Conservation (phyloP, 805 yeast genomes). For the Candida verbasci region DNA sequence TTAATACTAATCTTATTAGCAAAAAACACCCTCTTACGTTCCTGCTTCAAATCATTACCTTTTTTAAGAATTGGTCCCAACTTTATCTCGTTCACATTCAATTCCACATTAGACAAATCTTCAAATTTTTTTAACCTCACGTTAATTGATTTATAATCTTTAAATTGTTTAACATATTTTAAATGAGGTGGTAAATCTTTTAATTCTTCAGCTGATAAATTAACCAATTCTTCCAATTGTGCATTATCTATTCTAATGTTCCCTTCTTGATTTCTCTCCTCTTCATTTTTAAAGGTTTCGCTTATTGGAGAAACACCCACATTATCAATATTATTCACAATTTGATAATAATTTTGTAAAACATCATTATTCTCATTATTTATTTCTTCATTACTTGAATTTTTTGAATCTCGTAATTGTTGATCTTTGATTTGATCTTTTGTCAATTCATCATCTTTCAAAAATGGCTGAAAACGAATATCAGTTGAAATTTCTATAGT, state of each 20-base stretch:
- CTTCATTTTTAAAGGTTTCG: too few species aligned
- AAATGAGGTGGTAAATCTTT: conserved; percentile 28
- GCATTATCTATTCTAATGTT: conserved; percentile 18
- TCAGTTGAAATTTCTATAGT: not conserved
- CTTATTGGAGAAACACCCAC: too few species aligned
- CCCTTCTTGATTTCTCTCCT: conserved; percentile 10
- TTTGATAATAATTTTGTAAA: conserved; percentile 12
- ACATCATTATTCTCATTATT: conserved; percentile 30
- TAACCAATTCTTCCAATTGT: conserved; percentile 22
- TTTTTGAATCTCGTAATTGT: conserved; percentile 24
- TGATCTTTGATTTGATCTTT: conserved; percentile 38
- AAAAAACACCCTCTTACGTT: conserved; percentile 36
- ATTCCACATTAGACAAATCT: conserved; percentile 12
- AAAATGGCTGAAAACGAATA: conserved; percentile 20
- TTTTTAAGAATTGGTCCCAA: not conserved
- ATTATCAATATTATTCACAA: not conserved
- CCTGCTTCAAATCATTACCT: not conserved
- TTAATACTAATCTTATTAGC: conserved; percentile 45
- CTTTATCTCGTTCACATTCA: not conserved
- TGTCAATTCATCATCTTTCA: conserved; percentile 40
- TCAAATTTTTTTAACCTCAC: conserved; percentile 29
- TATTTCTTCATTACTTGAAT: conserved; percentile 15
- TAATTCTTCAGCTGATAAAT: conserved; percentile 18
- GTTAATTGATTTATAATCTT: conserved; percentile 27
- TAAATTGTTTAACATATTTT: conserved; percentile 32